Conservation (phyloP, 306 rosid genomes). For the Benincasa hispida region DNA sequence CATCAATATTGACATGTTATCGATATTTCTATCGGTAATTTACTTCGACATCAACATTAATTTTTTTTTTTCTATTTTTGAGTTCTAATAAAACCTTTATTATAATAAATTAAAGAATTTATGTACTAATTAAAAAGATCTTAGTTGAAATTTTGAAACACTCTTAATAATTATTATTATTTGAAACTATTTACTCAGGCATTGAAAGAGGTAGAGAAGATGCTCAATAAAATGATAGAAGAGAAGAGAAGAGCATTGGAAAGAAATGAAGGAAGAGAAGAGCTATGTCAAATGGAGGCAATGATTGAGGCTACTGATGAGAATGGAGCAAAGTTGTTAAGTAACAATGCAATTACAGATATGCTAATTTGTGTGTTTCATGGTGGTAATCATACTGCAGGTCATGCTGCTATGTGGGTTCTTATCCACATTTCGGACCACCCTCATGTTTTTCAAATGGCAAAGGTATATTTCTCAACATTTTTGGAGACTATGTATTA, state of each 20-base stretch:
- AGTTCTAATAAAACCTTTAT: too few relatives aligned
- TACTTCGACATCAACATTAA: too few relatives aligned
- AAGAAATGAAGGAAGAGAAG: background rate
- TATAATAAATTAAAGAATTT: too few relatives aligned
- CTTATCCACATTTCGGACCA: background rate
- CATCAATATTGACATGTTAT: too few relatives aligned
- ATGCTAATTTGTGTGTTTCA: background rate
- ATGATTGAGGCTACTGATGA: constrained; percentile 8
- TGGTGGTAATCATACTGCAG: constrained; percentile 10
- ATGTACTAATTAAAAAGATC: too few relatives aligned
- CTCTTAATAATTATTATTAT: too few relatives aligned
- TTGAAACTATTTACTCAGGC: background rate
- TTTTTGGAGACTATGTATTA: too few relatives aligned
- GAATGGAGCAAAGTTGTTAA: constrained; percentile 6
- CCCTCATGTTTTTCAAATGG: background rate
- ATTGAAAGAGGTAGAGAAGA: background rate
- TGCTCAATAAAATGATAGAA: background rate
- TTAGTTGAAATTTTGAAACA: too few relatives aligned
- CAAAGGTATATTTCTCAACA: constrained; percentile 1
- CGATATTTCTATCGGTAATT: too few relatives aligned
- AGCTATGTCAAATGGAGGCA: constrained; percentile 11
- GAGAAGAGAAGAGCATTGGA: background rate
- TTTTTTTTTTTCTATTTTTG: too few relatives aligned
- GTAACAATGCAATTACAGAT: constrained; percentile 4
- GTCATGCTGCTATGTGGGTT: background rate